Conservation (phyloP, 2,329 filamentous ascomycete species). For the Bipolaris victoriae region DNA sequence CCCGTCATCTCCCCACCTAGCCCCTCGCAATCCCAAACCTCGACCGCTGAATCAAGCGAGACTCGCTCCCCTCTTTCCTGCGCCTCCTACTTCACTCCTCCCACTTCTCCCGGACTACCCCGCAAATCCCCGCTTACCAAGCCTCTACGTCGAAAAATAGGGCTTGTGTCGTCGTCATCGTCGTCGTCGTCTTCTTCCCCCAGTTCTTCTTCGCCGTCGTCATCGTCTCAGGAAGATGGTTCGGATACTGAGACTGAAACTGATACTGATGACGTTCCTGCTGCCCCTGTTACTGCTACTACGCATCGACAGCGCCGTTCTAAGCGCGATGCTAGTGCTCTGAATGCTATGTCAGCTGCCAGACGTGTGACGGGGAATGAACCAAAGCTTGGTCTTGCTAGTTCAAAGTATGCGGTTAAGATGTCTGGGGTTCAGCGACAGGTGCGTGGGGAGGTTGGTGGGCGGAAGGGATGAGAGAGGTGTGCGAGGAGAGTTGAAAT, state of each 20-base stretch:
- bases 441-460: background rate
- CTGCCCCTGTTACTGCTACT: background rate
- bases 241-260: conserved; percentile 10
- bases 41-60: conserved; percentile 1
- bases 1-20: conserved; percentile 6
- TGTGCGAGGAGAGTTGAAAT: no score
- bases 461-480: background rate
- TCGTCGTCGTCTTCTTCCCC: background rate
- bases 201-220: no score
- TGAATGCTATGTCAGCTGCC: no score
- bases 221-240: background rate
- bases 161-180: no score
- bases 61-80: no score
- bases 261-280: background rate
- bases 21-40: conserved; percentile 3
- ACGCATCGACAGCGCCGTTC: background rate
- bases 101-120: no score
- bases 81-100: background rate
- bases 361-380: no score
- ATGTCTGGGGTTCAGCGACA: background rate
- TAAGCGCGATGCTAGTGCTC: background rate
- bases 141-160: no score
- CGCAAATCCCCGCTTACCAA: no score
- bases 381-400: background rate
- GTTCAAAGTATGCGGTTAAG: background rate